Evolutionary conservation across 2,329 filamentous ascomycete species (phyloP), one percentile per base, ranked within the genome.

Genomic region (Atkinsonella texensis): DNA sequence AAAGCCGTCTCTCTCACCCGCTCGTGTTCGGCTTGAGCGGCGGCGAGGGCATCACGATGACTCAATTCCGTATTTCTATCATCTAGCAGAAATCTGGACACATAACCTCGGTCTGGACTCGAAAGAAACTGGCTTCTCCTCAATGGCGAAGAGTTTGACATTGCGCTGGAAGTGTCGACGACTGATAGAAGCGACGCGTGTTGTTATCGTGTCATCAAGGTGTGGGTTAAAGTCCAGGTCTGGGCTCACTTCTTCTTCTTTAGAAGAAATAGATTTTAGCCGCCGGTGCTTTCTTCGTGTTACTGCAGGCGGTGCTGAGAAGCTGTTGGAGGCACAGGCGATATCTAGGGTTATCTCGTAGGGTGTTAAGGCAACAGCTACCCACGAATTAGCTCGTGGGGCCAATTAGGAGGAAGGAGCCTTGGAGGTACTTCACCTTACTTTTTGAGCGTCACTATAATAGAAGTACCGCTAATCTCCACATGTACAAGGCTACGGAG

Each of bases 1-100:
- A 77, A 63, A 8, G 77, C 77, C 32, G 67, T 67, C 50, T 74
- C 67, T 31, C 76, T 74, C 11, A 91, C 76, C 31, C 78, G 74
- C 39, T 85, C 78, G 63, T 89, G 86, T 60, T 84, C 78, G 13
- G 74, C 73, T 47, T 80, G 79, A 4, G 84, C 84, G 46, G 77
- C 76, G 45, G 77, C 78, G 15, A 91, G 75, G 13, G 84, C 84
- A 58, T 81, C 77, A 53, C 76, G 74, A 62, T 88, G 84, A 51
- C 72, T 74, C 48, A 77, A 70, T 61, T 83, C 81, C 35, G 76
- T 78, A 56, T 86, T 81, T 38, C 78, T 75, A 33, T 79, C 74
- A 49, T 81, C 77, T 41, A 72, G 71, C 53, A 89, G 82, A 31
- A 87, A 76, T 23, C 72, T 75, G 20, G 80, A 75, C 42, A 80